phyloP scores from a whole-genome alignment of 1,284 basidiomycete species.

The Hymenochaete sp. region DNA sequence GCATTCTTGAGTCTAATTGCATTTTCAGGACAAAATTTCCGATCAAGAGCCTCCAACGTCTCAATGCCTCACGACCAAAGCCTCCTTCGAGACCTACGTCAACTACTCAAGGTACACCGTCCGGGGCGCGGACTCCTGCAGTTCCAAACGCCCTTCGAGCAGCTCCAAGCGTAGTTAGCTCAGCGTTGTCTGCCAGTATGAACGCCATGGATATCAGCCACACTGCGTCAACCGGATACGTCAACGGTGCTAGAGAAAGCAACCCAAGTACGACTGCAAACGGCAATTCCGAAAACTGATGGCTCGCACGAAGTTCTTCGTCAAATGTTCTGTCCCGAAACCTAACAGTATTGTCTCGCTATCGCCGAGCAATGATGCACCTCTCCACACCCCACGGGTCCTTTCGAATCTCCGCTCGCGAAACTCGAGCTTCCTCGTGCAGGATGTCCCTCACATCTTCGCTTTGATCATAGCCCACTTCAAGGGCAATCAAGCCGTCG shows the following conservation, averaged over 20 bases:
- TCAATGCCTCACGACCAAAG: conserved; percentile 49
- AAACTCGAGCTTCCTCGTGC: conserved; percentile 32
- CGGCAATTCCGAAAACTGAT: no score
- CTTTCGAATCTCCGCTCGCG: conserved; percentile 54
- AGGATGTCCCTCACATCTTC: conserved; percentile 52
- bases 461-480: conserved; percentile 74
- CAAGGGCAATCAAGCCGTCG: conserved; percentile 59
- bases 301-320: no score
- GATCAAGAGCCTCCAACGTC: conserved; percentile 75
- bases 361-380: conserved; percentile 44
- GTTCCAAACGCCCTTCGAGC: not conserved
- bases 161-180: not conserved
- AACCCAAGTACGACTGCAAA: no score
- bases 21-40: conserved; percentile 80
- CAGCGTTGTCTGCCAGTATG: conserved; percentile 1
- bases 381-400: conserved; percentile 71
- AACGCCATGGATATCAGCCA: not conserved
- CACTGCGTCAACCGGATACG: conserved; percentile 5
- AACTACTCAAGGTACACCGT: not conserved
- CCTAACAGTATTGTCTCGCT: no score
- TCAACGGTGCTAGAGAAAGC: no score
- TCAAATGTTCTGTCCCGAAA: no score
- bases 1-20: not conserved
- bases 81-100: conserved; percentile 18
- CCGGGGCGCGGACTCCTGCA: conserved; percentile 8